Percentiles rank a stretch among this genome's conserved stretches.
These are phyloP conservation scores for Luffa aegyptiaca DNA, from an alignment of 306 rosid genomes.

Conservation along the genomic window DNA sequence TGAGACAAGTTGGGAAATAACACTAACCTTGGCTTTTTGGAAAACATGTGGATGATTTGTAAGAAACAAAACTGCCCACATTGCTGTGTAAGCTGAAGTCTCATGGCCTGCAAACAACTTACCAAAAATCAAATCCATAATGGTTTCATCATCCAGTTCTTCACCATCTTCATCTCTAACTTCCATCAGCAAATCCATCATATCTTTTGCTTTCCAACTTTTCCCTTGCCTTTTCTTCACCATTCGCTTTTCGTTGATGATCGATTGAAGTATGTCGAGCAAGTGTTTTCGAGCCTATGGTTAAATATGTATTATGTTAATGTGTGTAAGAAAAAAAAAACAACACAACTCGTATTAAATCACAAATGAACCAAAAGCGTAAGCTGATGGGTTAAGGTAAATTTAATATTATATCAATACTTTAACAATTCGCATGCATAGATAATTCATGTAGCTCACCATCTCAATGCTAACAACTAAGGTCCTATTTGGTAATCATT, in stretches of 20 bases:
- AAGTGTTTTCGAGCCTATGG: slow-evolving; percentile 3
- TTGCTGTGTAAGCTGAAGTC: not conserved
- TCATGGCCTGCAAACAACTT: slow-evolving; percentile 23
- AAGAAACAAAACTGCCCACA: slow-evolving; percentile 13
- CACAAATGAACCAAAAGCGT: too few relatives aligned
- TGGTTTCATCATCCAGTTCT: slow-evolving; percentile 14
- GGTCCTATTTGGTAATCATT: too few relatives aligned
- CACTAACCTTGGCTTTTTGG: slow-evolving; percentile 7
- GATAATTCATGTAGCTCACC: too few relatives aligned
- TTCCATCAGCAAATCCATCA: slow-evolving; percentile 17
- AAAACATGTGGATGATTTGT: not conserved
- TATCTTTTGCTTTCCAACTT: not conserved
- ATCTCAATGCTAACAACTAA: too few relatives aligned
- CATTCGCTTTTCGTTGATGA: slow-evolving; percentile 1
- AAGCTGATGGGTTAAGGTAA: too few relatives aligned
- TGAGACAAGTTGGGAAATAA: not conserved
- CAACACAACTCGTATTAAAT: too few relatives aligned
- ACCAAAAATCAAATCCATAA: slow-evolving; percentile 12
- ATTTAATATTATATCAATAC: too few relatives aligned
- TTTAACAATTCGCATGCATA: too few relatives aligned
- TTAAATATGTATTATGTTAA: too few relatives aligned
- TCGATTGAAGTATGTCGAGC: not conserved
- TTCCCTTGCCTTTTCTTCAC: not conserved
- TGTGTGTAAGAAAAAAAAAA: too few relatives aligned
- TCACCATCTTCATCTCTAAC: slow-evolving; percentile 16